These are phyloP conservation scores for Cryphonectria naterciae DNA, from an alignment of 2,329 filamentous ascomycete species.

Conservation along the genomic window DNA sequence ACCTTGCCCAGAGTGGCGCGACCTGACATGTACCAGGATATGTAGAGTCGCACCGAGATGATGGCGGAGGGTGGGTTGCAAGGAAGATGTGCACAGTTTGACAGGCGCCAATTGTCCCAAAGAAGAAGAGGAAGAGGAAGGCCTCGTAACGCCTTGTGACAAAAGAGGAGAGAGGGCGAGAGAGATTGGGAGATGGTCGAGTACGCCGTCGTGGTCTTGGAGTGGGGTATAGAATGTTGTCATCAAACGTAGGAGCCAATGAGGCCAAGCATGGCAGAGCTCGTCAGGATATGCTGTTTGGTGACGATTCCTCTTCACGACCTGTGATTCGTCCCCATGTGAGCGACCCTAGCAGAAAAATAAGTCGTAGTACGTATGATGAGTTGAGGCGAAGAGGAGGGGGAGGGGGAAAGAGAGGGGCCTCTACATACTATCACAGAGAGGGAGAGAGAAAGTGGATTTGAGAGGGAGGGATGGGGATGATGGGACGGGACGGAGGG, in stretches of 20 bases:
- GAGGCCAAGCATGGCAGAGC: not conserved
- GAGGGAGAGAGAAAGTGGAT: not conserved
- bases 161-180: not conserved
- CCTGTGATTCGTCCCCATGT: constrained; percentile 25
- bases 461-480: not conserved
- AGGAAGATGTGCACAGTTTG: not conserved
- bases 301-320: constrained; percentile 5
- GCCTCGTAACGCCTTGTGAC: constrained; percentile 8
- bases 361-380: not conserved
- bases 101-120: not conserved
- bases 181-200: not conserved
- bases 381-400: not conserved
- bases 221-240: not conserved
- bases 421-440: not conserved
- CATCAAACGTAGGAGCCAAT: constrained; percentile 1
- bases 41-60: not conserved
- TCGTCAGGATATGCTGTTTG: constrained; percentile 7
- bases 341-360: not conserved
- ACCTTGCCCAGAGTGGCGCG: constrained; percentile 5
- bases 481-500: not conserved
- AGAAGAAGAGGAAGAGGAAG: not conserved
- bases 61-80: not conserved
- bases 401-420: too few species aligned
- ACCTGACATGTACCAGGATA: not conserved
- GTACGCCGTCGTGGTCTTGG: not conserved